phyloP scores from a whole-genome alignment of 78 protist genomes.

The Dictyostelium brefeldianum region DNA sequence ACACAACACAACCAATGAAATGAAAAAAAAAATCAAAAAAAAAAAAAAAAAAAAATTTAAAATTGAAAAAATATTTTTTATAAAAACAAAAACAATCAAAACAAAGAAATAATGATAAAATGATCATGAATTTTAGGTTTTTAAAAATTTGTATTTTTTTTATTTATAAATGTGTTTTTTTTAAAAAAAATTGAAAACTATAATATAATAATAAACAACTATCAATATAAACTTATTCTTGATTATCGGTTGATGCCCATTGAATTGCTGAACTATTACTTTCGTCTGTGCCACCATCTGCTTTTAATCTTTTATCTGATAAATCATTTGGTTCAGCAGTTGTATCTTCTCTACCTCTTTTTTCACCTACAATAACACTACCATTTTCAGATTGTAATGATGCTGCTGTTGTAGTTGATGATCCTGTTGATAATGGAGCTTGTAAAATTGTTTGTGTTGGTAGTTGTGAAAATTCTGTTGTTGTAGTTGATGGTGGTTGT shows the following conservation, averaged over 20 bases:
- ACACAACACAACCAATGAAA: not conserved
- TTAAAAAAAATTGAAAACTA: not conserved
- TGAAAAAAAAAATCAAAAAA: not conserved
- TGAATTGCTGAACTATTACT: constrained; percentile 29
- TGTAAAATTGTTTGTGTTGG: not conserved
- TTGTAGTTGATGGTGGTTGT: not conserved
- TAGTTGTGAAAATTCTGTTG: constrained; percentile 1
- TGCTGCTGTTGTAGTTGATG: not conserved
- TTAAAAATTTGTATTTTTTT: not conserved
- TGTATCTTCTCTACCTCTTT: constrained; percentile 4
- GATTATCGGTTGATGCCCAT: constrained; percentile 51
- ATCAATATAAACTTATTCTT: not conserved
- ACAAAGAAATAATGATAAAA: not conserved
- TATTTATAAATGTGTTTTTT: not conserved
- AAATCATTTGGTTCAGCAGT: too few relatives aligned
- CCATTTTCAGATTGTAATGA: not conserved
- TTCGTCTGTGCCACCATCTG: not conserved
- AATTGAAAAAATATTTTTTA: not conserved
- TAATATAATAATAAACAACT: not conserved
- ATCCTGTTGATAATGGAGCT: not conserved
- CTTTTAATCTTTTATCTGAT: constrained; percentile 27
- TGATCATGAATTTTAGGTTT: not conserved
- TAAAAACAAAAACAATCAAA: not conserved
- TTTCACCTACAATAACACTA: not conserved
- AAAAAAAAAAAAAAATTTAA: not conserved